Base-by-base conservation (phyloP, 768 basidiomycete species). In the Tremella yokohamensis region DNA sequence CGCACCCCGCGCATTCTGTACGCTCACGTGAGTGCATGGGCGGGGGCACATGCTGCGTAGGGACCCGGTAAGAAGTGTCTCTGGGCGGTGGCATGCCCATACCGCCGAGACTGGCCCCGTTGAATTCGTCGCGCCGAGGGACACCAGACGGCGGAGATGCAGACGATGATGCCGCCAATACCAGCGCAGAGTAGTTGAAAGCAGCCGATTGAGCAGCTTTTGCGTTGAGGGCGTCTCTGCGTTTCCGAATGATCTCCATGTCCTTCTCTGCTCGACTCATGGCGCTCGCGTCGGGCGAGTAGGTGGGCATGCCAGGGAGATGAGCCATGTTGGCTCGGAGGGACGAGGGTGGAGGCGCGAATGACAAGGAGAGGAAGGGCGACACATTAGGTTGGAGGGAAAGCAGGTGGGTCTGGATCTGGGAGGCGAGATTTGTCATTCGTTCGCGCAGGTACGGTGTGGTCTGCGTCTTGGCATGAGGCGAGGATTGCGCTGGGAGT, bases 151-250 rank as follows among this genome's bases (percentile, higher is more conserved):
- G 29, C 29, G 29, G 29, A 11, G 29, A 34, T 34, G 29, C 29
- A 11, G 29, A 34, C 29, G 29, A 34, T 34, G 29, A 34, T 34
- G 29, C 29, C 6, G 29, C 29, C 29, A 34, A 34, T 4, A 34
- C 29, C 6, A 34, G 29, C 4, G 29, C 29, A 34, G 29, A 34
- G n/a, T 16, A 34, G 38, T 39, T 42, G 9, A 22, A 19, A 8
- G 29, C 29, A 11, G 29, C 29, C 29, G 29, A 34, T 11, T 34
- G 29, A 8, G 55, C 56, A 2, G 66, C 66, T 54, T 63, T 63
- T 15, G 64, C 64, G 37, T 64, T 73, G 34, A 73, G 54, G 9
- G 51, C 57, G 42, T 73, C 71, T 34, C 71, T 29, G 2, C 71
- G 47, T 29, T 58, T 57, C 9, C 66, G 51, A 11, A 73, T 70